A percentile compares a stretch with the other conserved stretches of the same genome.
These are phyloP conservation scores for Diplodia scrobiculata DNA, from an alignment of 2,329 filamentous ascomycete genomes.

Conservation along the genomic window DNA sequence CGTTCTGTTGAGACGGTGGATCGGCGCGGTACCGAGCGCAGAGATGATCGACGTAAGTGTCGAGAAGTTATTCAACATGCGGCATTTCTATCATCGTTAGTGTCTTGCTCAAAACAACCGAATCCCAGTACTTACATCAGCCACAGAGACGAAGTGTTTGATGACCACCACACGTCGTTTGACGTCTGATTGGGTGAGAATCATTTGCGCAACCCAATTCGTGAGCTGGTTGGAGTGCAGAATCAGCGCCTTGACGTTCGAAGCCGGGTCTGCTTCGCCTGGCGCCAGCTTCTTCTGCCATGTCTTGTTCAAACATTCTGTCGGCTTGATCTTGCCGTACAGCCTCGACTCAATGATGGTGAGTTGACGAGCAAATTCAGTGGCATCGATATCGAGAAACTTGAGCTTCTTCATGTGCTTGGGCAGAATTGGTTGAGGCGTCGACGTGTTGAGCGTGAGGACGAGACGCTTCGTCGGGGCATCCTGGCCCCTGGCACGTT, in stretches of 20 bases:
- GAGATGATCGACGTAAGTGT: constrained; percentile 97
- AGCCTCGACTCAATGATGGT: constrained; percentile 95
- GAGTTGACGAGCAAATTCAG: constrained; percentile 94
- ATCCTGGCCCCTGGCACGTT: constrained; percentile 85
- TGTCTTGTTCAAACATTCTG: constrained; percentile 95
- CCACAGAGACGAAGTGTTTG: constrained; percentile 95
- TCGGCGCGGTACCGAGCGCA: constrained; percentile 88
- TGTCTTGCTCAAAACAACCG: background rate
- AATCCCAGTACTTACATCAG: constrained; percentile 69
- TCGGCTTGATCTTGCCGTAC: constrained; percentile 93
- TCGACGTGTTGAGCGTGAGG: constrained; percentile 78
- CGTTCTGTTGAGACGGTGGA: constrained; percentile 87
- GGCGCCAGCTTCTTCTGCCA: constrained; percentile 95
- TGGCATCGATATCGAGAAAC: constrained; percentile 93
- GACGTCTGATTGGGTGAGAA: constrained; percentile 88
- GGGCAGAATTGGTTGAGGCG: constrained; percentile 85
- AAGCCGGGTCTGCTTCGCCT: constrained; percentile 79
- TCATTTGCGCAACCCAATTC: constrained; percentile 99
- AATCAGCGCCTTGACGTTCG: constrained; percentile 94
- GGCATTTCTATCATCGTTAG: constrained; percentile 74
- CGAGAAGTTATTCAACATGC: constrained; percentile 90
- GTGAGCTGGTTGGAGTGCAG: constrained; percentile 98
- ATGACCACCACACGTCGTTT: constrained; percentile 97
- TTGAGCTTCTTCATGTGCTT: constrained; percentile 99
- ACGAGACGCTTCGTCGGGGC: constrained; percentile 82